Percentiles rank a stretch among this genome's conserved stretches.
Evolutionary conservation across 1,284 basidiomycete species (phyloP).

Genomic region (Salmacisia buchloeana): DNA sequence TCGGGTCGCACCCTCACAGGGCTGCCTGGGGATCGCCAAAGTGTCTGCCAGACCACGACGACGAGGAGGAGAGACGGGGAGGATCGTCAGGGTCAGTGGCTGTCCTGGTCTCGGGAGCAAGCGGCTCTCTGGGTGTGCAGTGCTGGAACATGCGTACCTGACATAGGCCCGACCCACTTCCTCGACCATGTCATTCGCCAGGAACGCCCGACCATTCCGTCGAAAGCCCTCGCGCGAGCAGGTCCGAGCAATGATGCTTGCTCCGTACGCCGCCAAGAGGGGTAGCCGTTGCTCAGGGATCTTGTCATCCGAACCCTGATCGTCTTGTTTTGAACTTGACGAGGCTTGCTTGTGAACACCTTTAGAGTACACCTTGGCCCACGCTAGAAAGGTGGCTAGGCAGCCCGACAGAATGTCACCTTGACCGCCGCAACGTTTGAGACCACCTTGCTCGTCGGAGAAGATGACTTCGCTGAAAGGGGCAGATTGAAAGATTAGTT

Average conservation of each 20-base stretch:
- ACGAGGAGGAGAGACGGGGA: too few relatives aligned
- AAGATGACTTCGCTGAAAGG: constrained; percentile 58
- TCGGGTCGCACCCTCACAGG: too few relatives aligned
- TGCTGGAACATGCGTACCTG: neutral
- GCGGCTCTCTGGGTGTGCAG: too few relatives aligned
- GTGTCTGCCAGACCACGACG: neutral
- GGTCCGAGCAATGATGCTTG: constrained; percentile 77
- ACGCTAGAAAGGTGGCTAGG: constrained; percentile 82
- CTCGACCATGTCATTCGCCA: constrained; percentile 75
- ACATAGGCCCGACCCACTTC: constrained; percentile 50
- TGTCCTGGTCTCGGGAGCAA: too few relatives aligned
- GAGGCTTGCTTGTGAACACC: constrained; percentile 52
- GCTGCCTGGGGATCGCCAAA: constrained; percentile 11
- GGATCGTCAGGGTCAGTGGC: neutral
- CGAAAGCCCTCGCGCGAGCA: constrained; percentile 71
- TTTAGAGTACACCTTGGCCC: constrained; percentile 83
- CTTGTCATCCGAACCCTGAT: constrained; percentile 45
- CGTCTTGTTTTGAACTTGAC: constrained; percentile 57
- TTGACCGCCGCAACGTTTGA: constrained; percentile 91
- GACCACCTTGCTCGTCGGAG: constrained; percentile 68
- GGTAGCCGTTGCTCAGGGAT: constrained; percentile 60
- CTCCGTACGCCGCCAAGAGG: constrained; percentile 78
- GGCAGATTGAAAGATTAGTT: constrained; percentile 28
- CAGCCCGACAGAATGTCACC: constrained; percentile 86
- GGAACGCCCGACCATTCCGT: constrained; percentile 71